phyloP scores from a whole-genome alignment of 495 filamentous ascomycete species.

The Penicillium antarcticum region DNA sequence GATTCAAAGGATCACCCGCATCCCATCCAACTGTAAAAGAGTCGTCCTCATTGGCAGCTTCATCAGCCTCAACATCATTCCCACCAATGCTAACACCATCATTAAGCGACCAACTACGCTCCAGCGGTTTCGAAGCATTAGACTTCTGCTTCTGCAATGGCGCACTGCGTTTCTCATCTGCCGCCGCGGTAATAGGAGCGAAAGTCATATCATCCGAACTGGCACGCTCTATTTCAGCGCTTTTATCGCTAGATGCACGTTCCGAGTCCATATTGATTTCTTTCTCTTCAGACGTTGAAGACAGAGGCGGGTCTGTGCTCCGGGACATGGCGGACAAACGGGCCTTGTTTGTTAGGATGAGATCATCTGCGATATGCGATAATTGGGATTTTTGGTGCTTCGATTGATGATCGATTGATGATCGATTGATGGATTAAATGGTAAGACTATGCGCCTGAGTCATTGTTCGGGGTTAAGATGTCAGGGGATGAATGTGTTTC shows the following conservation, averaged over 20 bases:
- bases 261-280: conserved; percentile 1
- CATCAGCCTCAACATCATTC: conserved; percentile 21
- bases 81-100: conserved; percentile 54
- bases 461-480: too few relatives aligned
- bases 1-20: conserved; percentile 69
- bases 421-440: too few relatives aligned
- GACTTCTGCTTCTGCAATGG: conserved; percentile 21
- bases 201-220: conserved; percentile 22
- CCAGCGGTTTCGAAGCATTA: conserved; percentile 25
- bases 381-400: too few relatives aligned
- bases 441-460: too few relatives aligned
- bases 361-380: too few relatives aligned
- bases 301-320: not conserved
- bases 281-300: conserved; percentile 4
- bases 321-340: not conserved
- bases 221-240: conserved; percentile 7
- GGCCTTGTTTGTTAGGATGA: too few relatives aligned
- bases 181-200: conserved; percentile 23
- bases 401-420: too few relatives aligned
- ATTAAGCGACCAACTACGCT: conserved; percentile 55
- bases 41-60: conserved; percentile 13
- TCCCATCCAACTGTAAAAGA: conserved; percentile 69
- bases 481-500: too few relatives aligned
- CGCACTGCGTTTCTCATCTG: conserved; percentile 10
- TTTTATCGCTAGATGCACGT: conserved; percentile 5